Evolutionary conservation across 208 protist species (phyloP).

Genomic region (Phytomonas sp.): DNA sequence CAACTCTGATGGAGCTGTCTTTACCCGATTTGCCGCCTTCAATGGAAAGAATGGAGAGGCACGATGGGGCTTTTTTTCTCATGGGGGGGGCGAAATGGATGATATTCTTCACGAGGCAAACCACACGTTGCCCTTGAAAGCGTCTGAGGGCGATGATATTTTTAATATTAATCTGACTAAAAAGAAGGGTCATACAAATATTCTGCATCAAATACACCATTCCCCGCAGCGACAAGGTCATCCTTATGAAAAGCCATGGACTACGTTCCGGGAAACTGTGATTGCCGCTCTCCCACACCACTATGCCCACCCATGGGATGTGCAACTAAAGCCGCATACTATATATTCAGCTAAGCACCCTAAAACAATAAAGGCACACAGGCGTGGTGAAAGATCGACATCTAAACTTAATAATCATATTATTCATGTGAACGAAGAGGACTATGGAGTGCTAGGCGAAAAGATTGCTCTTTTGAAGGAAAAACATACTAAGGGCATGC

Average conservation of each 20-base stretch:
- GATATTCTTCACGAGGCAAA: slow-evolving; percentile 44
- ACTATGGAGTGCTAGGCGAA: slow-evolving; percentile 65
- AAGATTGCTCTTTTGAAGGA: slow-evolving; percentile 11
- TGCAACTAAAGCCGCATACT: slow-evolving; percentile 47
- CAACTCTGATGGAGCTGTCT: slow-evolving; percentile 20
- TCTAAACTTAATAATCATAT: slow-evolving; percentile 56
- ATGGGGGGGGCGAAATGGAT: slow-evolving; percentile 55
- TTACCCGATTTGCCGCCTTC: slow-evolving; percentile 66
- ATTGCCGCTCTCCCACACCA: slow-evolving; percentile 75
- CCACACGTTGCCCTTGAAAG: not conserved
- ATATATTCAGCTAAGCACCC: slow-evolving; percentile 50
- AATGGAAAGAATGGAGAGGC: slow-evolving; percentile 51
- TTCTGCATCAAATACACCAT: not conserved
- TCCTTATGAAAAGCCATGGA: slow-evolving; percentile 63
- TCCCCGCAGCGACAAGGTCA: slow-evolving; percentile 1
- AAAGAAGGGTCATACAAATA: not conserved
- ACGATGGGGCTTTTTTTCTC: slow-evolving; percentile 71
- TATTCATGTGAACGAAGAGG: slow-evolving; percentile 54
- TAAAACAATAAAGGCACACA: slow-evolving; percentile 15
- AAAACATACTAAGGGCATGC: not conserved
- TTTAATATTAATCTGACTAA: not conserved
- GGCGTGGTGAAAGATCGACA: slow-evolving; percentile 20
- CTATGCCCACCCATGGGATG: slow-evolving; percentile 81
- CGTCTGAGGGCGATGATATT: not conserved
- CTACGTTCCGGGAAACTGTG: slow-evolving; percentile 62